Evolutionary conservation across 768 basidiomycete species (phyloP).

Genomic region (Collybiopsis luxurians): DNA sequence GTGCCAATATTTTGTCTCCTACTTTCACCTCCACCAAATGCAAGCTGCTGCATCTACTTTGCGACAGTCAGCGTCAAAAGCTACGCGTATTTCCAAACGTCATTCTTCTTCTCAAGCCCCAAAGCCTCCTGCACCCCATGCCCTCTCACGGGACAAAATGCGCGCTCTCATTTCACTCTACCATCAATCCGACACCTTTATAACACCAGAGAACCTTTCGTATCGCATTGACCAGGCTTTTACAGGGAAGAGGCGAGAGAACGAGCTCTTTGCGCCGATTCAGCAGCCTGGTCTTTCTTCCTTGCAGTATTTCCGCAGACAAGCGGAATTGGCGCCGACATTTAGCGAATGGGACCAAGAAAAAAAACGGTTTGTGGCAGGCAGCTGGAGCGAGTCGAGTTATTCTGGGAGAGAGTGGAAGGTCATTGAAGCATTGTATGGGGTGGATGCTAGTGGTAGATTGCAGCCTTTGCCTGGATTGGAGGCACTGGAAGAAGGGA

Average conservation of each 20-base stretch:
- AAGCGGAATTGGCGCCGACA: slow-evolving; percentile 30
- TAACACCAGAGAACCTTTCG: slow-evolving; percentile 68
- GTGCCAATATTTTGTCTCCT: not conserved
- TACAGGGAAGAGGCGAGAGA: slow-evolving; percentile 12
- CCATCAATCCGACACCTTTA: slow-evolving; percentile 69
- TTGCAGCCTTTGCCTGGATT: slow-evolving; percentile 37
- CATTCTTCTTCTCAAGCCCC: slow-evolving; percentile 16
- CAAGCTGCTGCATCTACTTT: not conserved
- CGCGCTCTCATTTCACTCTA: slow-evolving; percentile 76
- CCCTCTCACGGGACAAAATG: slow-evolving; percentile 57
- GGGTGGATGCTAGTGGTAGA: slow-evolving; percentile 30
- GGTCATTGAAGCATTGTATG: slow-evolving; percentile 54
- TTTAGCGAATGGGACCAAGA: slow-evolving; percentile 36
- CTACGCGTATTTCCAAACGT: slow-evolving; percentile 10
- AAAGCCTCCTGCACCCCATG: slow-evolving; percentile 19
- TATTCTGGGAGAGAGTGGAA: slow-evolving; percentile 32
- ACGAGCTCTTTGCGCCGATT: not conserved
- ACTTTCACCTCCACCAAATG: too few species aligned
- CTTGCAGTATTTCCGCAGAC: not conserved
- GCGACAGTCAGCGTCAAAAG: not conserved
- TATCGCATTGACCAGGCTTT: slow-evolving; percentile 67
- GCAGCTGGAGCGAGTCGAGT: slow-evolving; percentile 5
- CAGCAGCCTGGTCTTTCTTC: not conserved
- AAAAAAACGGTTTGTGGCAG: not conserved
- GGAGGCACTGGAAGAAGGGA: slow-evolving; percentile 42